Percentiles rank a stretch among this genome's conserved stretches.
Conservation (phyloP, 371 early-diverging fungal species). For the Actinomortierella ambigua region DNA sequence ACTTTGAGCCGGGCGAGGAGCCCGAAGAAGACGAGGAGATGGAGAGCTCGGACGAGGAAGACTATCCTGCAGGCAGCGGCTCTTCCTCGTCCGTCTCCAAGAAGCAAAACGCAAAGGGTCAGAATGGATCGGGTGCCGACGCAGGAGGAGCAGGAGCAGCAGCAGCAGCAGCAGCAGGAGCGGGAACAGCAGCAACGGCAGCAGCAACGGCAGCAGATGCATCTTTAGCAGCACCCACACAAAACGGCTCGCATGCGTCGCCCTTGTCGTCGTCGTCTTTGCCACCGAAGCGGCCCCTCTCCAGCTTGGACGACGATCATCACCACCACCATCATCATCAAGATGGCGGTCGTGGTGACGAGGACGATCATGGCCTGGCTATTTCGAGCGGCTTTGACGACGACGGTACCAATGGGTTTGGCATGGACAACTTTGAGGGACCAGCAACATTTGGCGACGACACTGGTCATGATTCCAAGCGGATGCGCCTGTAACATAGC, state of each 20-base stretch:
- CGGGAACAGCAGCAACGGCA: background rate
- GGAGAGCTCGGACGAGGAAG: constrained; percentile 44
- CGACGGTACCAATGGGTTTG: constrained; percentile 28
- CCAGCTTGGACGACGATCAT: constrained; percentile 17
- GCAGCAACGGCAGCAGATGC: background rate
- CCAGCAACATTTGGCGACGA: constrained; percentile 43
- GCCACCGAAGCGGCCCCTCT: constrained; percentile 18
- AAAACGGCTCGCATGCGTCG: constrained; percentile 10
- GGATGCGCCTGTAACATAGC: constrained; percentile 25
- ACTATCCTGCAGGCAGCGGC: constrained; percentile 11
- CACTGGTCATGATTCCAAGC: constrained; percentile 30
- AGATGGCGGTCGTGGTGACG: constrained; percentile 3
- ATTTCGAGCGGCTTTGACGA: constrained; percentile 22
- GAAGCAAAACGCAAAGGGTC: no score
- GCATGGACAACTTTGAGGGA: constrained; percentile 39
- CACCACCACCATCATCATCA: constrained; percentile 20
- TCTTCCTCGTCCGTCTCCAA: no score
- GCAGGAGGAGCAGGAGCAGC: no score
- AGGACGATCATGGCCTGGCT: background rate
- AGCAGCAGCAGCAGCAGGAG: no score
- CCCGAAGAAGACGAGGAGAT: constrained; percentile 38
- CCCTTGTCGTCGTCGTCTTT: background rate
- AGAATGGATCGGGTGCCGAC: no score
- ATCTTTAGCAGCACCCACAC: constrained; percentile 2
- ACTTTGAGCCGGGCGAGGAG: constrained; percentile 35